Evolutionary conservation across 2,329 filamentous ascomycete genomes (phyloP).

Genomic region (Colletotrichum aenigma): DNA sequence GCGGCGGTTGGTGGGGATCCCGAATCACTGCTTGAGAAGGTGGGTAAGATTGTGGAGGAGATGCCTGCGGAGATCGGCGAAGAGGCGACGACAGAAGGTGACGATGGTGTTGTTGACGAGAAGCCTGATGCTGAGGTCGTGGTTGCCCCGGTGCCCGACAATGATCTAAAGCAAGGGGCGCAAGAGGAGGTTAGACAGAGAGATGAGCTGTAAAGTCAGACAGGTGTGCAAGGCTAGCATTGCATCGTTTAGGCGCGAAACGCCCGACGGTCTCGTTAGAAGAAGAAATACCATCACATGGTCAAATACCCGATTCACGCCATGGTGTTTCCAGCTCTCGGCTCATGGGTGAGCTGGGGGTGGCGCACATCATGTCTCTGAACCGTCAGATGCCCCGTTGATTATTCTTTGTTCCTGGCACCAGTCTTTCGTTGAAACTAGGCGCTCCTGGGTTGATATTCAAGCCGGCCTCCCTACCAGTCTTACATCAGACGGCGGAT

Average conservation of each 20-base stretch:
- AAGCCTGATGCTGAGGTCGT: constrained; percentile 26
- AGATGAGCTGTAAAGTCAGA: constrained; percentile 10
- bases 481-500: neutral
- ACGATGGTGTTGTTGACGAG: neutral
- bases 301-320: neutral
- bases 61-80: constrained; percentile 19
- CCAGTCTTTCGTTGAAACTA: neutral
- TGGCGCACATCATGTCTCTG: neutral
- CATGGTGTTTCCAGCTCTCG: neutral
- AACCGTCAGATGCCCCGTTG: neutral
- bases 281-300: constrained; percentile 9
- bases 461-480: neutral
- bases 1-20: constrained; percentile 28
- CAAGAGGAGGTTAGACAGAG: constrained; percentile 14
- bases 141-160: constrained; percentile 7
- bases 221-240: neutral
- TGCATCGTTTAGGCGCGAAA: neutral
- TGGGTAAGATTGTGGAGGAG: constrained; percentile 56
- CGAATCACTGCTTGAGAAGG: constrained; percentile 53
- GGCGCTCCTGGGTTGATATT: neutral
- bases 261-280: neutral
- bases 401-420: neutral
- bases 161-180: constrained; percentile 26
- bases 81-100: neutral
- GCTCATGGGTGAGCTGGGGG: neutral